Evolutionary conservation across 108 stramenopile genomes (phyloP), one percentile per base, ranked within the genome.

Genomic region (Licmophora abbreviata): DNA sequence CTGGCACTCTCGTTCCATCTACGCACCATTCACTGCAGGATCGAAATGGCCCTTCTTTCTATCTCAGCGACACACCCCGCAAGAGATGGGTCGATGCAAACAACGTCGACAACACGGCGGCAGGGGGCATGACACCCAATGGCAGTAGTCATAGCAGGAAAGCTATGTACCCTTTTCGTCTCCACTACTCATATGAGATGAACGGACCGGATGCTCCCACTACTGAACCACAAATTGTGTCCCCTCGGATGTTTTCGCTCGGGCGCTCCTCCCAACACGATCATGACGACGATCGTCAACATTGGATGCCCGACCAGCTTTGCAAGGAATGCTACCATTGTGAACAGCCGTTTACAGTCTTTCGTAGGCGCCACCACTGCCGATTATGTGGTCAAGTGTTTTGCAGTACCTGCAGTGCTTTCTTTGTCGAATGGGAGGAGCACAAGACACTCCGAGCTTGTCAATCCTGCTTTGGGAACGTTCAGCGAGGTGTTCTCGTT

Each of bases 311-410:
- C 18, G 97, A 98, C 76, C 78, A 66, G 18, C 56, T 95, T 23
- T 94, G 92, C 66, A 90, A 90, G 63, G 74, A 70, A 3, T 98
- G 97, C 71, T 95, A 96, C 63, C 64, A 68, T 1, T 98, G 97
- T 59, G 92, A 94, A 54, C 67, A 70, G 4, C 88, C 74, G 15
- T 98, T 98, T 64, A 96, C 85, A n/a, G 70, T 96, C 36, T 73
- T 95, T 69, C 85, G 95, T 15, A 68, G 97, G 10, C 75, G 93
- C 36, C 97, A 98, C 61, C 97, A 98, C 55, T 98, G 97, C 72
- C 79, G 97, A 10, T 40, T 95, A n/a, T 98, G 97, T 64, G 95
- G 95, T 0, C 95, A 95, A 76, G 92, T 98, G 25, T 98, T 98
- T 76, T 98, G 97, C 67, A 75, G 78, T 44, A 38, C 52, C n/a